Percentiles rank a stretch among this genome's conserved stretches.
phyloP scores from a whole-genome alignment of 1,284 basidiomycete species.

The Leccinum subspadiceum region DNA sequence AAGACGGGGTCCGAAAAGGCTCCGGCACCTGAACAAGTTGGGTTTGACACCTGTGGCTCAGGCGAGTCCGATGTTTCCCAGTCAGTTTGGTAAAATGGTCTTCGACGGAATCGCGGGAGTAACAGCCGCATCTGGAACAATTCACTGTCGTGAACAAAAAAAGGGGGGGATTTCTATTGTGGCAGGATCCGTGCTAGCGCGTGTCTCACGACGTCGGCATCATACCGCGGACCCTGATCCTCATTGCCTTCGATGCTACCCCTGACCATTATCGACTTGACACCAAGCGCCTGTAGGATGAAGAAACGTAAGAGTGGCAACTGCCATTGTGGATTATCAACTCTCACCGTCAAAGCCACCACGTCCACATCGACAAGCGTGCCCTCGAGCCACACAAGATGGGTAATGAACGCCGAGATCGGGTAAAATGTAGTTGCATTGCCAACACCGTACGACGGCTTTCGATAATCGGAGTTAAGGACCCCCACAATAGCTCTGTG shows the following conservation, averaged over 20 bases:
- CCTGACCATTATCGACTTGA: constrained; percentile 53
- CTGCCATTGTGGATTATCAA: constrained; percentile 13
- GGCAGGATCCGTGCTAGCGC: constrained; percentile 46
- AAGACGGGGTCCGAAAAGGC: constrained; percentile 1
- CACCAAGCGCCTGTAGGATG: constrained; percentile 50
- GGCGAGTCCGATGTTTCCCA: constrained; percentile 2
- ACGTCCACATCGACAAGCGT: constrained; percentile 63
- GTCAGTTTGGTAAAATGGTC: background rate
- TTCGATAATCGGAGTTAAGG: constrained; percentile 63
- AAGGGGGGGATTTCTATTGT: background rate
- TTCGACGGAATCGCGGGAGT: constrained; percentile 9
- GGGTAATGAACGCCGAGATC: constrained; percentile 76
- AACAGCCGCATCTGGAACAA: background rate
- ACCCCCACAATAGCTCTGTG: constrained; percentile 67
- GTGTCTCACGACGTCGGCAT: constrained; percentile 46
- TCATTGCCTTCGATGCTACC: constrained; percentile 12
- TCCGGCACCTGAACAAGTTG: constrained; percentile 1
- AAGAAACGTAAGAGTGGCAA: constrained; percentile 6
- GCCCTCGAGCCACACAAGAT: constrained; percentile 76
- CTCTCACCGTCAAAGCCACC: constrained; percentile 56
- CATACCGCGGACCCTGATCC: constrained; percentile 43
- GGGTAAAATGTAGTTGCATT: constrained; percentile 63
- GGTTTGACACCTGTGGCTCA: background rate
- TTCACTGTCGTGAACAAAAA: background rate
- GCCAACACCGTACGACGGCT: constrained; percentile 51